Evolutionary conservation across 2,329 filamentous ascomycete species (phyloP).

Genomic region (Penicillium sp.): DNA sequence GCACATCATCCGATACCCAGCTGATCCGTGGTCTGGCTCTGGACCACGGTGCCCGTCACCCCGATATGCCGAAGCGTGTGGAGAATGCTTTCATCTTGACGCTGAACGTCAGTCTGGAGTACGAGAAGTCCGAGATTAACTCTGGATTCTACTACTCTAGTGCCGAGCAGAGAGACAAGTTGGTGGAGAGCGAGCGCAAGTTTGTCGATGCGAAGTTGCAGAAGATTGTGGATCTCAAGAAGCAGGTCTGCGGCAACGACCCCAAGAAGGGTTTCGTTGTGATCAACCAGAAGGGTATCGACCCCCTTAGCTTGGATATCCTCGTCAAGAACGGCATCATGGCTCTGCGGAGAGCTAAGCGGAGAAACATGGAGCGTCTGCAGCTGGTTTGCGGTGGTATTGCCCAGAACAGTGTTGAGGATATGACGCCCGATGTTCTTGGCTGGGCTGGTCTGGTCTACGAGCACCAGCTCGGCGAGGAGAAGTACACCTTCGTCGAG

Average conservation of each 20-base stretch:
- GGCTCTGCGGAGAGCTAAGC: constrained; percentile 90
- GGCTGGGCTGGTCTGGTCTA: constrained; percentile 97
- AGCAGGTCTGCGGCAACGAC: constrained; percentile 92
- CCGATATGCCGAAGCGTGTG: constrained; percentile 96
- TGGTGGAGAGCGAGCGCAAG: constrained; percentile 94
- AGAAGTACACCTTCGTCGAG: constrained; percentile 99
- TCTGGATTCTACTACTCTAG: constrained; percentile 98
- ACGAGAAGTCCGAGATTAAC: constrained; percentile 99
- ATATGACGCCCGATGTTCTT: constrained; percentile 82
- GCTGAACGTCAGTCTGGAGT: constrained; percentile 95
- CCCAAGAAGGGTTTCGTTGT: constrained; percentile 95
- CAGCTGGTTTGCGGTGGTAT: constrained; percentile 91
- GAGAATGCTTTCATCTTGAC: constrained; percentile 96
- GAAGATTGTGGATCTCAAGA: constrained; percentile 98
- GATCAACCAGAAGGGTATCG: constrained; percentile 99
- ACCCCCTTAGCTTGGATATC: constrained; percentile 92
- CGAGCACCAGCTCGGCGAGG: constrained; percentile 95
- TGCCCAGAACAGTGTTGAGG: constrained; percentile 95
- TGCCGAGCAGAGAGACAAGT: constrained; percentile 94
- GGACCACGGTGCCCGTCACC: constrained; percentile 94
- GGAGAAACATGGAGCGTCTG: constrained; percentile 98
- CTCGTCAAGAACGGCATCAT: constrained; percentile 98
- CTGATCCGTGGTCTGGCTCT: constrained; percentile 91
- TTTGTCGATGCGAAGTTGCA: constrained; percentile 96
- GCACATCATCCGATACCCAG: constrained; percentile 92